Conservation (phyloP, 1,284 basidiomycete species). For the Puccinia triticina region DNA sequence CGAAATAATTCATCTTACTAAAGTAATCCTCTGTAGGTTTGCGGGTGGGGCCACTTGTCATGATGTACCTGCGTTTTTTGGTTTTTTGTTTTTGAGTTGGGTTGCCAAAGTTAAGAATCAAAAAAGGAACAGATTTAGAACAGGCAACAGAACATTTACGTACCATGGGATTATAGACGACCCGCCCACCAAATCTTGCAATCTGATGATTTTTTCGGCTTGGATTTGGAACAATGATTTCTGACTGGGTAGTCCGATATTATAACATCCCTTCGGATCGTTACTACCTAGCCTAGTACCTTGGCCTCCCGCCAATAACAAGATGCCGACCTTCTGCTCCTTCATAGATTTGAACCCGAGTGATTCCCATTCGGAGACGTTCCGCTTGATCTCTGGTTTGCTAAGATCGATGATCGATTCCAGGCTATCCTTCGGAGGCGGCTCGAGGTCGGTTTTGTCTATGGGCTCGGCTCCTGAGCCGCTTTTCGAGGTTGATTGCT, state of each 20-base stretch:
- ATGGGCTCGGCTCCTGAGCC: constrained; percentile 61
- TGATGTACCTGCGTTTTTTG: constrained; percentile 82
- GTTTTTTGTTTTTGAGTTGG: background rate
- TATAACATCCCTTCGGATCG: constrained; percentile 96
- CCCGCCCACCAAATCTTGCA: constrained; percentile 72
- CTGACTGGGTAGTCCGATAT: constrained; percentile 88
- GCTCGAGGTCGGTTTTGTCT: constrained; percentile 62
- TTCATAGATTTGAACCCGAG: constrained; percentile 80
- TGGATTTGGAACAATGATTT: constrained; percentile 96
- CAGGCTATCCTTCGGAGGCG: constrained; percentile 62
- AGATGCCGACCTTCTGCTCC: constrained; percentile 80
- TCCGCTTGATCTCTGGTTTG: constrained; percentile 17
- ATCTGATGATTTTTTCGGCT: constrained; percentile 84
- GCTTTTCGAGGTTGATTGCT: constrained; percentile 75
- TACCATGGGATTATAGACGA: constrained; percentile 36
- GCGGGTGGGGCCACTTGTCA: constrained; percentile 96
- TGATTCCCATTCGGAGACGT: constrained; percentile 67
- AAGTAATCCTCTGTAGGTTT: constrained; percentile 86
- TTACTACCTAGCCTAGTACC: constrained; percentile 89
- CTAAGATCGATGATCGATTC: constrained; percentile 60
- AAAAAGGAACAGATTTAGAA: background rate
- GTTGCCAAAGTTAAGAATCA: background rate
- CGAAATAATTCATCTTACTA: constrained; percentile 76
- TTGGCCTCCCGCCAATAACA: constrained; percentile 97
- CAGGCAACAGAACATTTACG: background rate